phyloP scores from a whole-genome alignment of 2,329 filamentous ascomycete genomes.

The Ceratocystis cubensis region DNA sequence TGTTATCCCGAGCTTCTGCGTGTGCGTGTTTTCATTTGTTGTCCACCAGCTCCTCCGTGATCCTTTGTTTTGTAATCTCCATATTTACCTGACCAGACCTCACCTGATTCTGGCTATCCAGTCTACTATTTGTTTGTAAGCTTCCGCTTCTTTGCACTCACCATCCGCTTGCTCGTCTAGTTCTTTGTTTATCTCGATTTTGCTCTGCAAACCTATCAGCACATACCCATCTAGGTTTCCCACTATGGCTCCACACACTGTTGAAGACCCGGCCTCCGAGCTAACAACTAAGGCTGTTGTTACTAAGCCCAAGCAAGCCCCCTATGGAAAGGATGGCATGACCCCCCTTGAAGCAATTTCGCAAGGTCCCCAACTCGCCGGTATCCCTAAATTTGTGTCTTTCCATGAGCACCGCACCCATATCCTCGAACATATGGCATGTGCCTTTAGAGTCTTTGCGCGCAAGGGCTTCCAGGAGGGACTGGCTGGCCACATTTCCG shows the following conservation, averaged over 20 bases:
- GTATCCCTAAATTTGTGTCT: slow-evolving; percentile 18
- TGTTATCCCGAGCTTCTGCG: too few species aligned
- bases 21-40: too few species aligned
- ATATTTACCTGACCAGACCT: too few species aligned
- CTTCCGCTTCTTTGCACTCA: too few species aligned
- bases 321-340: slow-evolving; percentile 16
- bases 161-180: too few species aligned
- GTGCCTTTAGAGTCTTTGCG: slow-evolving; percentile 38
- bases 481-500: slow-evolving; percentile 36
- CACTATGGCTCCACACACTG: slow-evolving; percentile 1
- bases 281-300: neutral
- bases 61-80: too few species aligned
- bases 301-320: neutral
- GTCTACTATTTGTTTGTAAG: too few species aligned
- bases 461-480: slow-evolving; percentile 36
- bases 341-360: slow-evolving; percentile 18
- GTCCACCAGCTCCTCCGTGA: too few species aligned
- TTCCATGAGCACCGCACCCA: slow-evolving; percentile 27
- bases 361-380: slow-evolving; percentile 14
- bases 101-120: too few species aligned
- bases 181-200: too few species aligned
- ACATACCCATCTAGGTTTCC: neutral
- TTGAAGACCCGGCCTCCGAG: neutral
- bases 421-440: slow-evolving; percentile 33
- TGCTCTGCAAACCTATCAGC: neutral